Evolutionary conservation across 2,329 filamentous ascomycete species (phyloP).

Genomic region (Verticillium klebahnii): DNA sequence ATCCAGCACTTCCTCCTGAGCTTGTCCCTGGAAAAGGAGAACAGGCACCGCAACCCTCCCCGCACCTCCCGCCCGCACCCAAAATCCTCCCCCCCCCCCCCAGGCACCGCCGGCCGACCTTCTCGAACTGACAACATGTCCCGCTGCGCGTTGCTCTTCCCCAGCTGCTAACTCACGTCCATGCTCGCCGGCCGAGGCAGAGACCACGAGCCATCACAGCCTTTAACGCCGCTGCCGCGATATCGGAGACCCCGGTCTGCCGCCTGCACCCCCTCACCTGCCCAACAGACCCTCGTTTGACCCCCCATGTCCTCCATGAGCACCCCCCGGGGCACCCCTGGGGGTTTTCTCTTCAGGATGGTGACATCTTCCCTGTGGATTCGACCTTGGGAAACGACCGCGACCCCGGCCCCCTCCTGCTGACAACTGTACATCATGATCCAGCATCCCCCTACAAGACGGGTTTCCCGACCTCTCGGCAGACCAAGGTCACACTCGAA

Average conservation of each 20-base stretch:
- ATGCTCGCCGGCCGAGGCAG: neutral
- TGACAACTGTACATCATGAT: neutral
- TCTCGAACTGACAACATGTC: neutral
- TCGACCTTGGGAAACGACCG: neutral
- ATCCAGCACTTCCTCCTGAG: constrained; percentile 2
- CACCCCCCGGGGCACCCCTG: neutral
- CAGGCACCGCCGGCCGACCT: neutral
- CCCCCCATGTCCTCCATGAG: neutral
- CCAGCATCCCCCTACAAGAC: neutral
- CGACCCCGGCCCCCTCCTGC: neutral
- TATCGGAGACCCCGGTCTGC: neutral
- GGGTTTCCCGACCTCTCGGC: neutral
- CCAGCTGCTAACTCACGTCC: neutral
- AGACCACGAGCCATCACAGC: neutral
- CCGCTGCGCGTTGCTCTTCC: neutral
- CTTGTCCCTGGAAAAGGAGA: constrained; percentile 2
- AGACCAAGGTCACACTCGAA: neutral
- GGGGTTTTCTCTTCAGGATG: neutral
- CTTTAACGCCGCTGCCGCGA: neutral
- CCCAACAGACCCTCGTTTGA: neutral
- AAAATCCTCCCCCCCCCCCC: neutral
- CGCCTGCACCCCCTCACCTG: neutral
- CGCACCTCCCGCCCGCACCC: constrained; percentile 1
- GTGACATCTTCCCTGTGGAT: neutral
- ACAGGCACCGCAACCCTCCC: constrained; percentile 1